Base-by-base conservation (phyloP, 345 rosid species). In the Camelina neglecta region DNA sequence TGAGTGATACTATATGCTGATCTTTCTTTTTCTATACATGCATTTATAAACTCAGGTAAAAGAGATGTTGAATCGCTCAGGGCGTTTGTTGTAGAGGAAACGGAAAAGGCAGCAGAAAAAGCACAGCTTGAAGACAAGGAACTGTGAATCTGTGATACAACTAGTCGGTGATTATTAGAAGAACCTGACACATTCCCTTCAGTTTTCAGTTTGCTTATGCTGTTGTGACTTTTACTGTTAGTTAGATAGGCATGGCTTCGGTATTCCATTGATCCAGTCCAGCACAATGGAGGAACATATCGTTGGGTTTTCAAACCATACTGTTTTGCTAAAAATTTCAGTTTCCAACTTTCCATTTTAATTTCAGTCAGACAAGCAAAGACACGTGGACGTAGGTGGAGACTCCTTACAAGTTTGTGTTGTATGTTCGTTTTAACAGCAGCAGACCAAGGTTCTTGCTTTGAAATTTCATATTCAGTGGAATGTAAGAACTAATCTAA, bases 31-130 rank as follows among this genome's bases (percentile, higher is more conserved):
- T 13, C 38, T 7, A 24, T 65, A 20, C 50, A 2, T 23, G 4
- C 16, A 10, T 24, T 48, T 58, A 10, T 26, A n/a, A 72, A 50
- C 35, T 38, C 80, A 93, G 97, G 98, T 26, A 83, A 82, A 68
- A 85, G 97, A 74, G 85, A 89, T 65, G 86, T 87, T 16, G 93
- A 87, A 71, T 89, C 89, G n/a, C 91, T 93, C 4, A 89, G 81
- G 81, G 53, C 83, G 5, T 91, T 93, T 75, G 90, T 78, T 49
- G 72, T 91, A 75, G 94, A 87, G 79, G 98, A 93, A 85, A 89
- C 96, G 11, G 97, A 87, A 60, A 93, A 93, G 79, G 98, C 94
- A 33, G 94, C 93, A 53, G 83, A 84, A 69, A 88, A 90, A 73
- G 88, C 91, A 18, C 86, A 83, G 75, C 79, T 83, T 45, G 93